A percentile compares a stretch with the other conserved stretches of the same genome.
phyloP scores from a whole-genome alignment of 1,139 yeast species.

The Arxiozyma slooffiae region DNA sequence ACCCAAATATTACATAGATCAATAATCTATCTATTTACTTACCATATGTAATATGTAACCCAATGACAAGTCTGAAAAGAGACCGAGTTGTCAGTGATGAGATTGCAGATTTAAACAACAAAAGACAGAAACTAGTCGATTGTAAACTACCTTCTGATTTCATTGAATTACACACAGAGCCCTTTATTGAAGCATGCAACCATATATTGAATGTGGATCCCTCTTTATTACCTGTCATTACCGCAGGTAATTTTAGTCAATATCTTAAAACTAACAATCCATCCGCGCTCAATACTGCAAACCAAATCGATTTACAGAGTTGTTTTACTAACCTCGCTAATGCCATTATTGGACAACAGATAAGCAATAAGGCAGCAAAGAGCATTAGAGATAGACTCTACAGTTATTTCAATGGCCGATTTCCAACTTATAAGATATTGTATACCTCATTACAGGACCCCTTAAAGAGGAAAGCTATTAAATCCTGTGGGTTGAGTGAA shows the following conservation, averaged over 20 bases:
- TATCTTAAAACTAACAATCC: constrained; percentile 16
- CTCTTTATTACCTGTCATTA: constrained; percentile 31
- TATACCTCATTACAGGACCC: constrained; percentile 18
- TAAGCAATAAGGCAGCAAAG: constrained; percentile 73
- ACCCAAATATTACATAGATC: too few relatives aligned
- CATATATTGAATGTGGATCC: constrained; percentile 39
- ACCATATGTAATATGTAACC: background rate
- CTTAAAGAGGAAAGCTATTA: constrained; percentile 39
- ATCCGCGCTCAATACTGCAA: background rate
- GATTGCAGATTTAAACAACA: background rate
- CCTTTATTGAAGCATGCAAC: constrained; percentile 38
- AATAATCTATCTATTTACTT: too few relatives aligned
- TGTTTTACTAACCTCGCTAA: constrained; percentile 38
- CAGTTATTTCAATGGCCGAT: constrained; percentile 31
- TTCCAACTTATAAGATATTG: constrained; percentile 49
- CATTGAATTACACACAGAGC: constrained; percentile 36
- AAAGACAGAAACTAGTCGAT: background rate
- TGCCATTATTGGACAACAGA: constrained; percentile 67
- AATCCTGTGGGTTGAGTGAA: constrained; percentile 60
- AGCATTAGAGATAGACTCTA: constrained; percentile 49
- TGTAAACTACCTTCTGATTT: constrained; percentile 35
- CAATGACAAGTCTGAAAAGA: background rate
- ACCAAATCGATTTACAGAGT: constrained; percentile 20
- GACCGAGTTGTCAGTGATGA: background rate
- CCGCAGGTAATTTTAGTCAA: constrained; percentile 18